phyloP scores from a whole-genome alignment of 2,329 filamentous ascomycete species.

The Phyllosticta ampelicida region DNA sequence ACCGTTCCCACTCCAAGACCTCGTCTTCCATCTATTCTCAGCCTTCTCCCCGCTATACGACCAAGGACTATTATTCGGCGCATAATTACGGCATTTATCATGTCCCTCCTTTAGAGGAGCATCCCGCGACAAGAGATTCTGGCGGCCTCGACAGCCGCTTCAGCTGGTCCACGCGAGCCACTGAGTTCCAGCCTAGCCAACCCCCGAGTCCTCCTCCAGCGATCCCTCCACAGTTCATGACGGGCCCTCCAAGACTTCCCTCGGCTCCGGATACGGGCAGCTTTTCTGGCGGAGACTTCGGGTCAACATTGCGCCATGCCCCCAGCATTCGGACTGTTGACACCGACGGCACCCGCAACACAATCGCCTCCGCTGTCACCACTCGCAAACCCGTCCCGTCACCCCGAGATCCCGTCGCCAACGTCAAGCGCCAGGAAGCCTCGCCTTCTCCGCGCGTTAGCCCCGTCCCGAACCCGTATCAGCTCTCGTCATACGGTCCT shows the following conservation, averaged over 20 bases:
- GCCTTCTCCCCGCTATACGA: constrained; percentile 31
- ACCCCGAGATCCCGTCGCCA: constrained; percentile 13
- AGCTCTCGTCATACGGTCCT: background rate
- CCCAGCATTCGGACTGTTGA: constrained; percentile 12
- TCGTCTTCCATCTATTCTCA: constrained; percentile 53
- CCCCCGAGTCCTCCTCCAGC: constrained; percentile 32
- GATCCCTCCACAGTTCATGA: constrained; percentile 18
- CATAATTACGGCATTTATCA: constrained; percentile 4
- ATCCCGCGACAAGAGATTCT: constrained; percentile 1
- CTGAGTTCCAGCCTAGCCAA: constrained; percentile 27
- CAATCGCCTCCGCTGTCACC: constrained; percentile 13
- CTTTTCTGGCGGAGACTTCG: background rate
- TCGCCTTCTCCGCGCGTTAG: background rate
- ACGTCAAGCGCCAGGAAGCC: constrained; percentile 4
- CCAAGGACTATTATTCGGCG: background rate
- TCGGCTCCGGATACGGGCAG: constrained; percentile 10
- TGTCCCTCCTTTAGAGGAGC: constrained; percentile 8
- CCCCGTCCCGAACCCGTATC: background rate
- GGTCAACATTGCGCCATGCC: constrained; percentile 16
- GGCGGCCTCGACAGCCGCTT: constrained; percentile 25
- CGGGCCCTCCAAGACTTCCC: background rate
- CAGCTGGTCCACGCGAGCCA: constrained; percentile 32
- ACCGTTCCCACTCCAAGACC: constrained; percentile 9
- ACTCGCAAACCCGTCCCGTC: constrained; percentile 20
- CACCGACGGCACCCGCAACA: constrained; percentile 12